Percentiles rank a stretch among this genome's conserved stretches.
phyloP scores from a whole-genome alignment of 2,329 filamentous ascomycete species.

The Ophiostoma fasciatum region DNA sequence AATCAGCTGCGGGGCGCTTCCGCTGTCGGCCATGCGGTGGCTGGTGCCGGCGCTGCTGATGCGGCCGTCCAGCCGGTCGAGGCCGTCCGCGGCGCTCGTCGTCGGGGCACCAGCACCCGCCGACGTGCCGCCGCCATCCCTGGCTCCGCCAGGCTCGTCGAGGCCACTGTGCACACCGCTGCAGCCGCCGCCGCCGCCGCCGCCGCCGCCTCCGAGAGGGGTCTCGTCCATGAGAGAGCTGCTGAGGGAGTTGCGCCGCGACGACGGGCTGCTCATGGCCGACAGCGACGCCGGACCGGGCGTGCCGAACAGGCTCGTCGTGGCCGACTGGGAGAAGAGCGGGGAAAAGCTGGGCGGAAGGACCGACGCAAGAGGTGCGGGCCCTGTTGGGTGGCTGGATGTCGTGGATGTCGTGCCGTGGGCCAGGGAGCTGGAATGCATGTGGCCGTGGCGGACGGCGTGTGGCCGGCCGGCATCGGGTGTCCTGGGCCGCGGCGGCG shows the following conservation, averaged over 20 bases:
- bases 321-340: conserved; percentile 25
- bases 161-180: too few species aligned
- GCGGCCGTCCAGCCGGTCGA: conserved; percentile 30
- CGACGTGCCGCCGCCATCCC: too few species aligned
- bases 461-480: background rate
- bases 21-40: conserved; percentile 34
- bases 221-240: conserved; percentile 33
- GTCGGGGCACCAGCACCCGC: too few species aligned
- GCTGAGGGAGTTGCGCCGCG: conserved; percentile 33
- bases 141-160: too few species aligned
- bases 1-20: conserved; percentile 62
- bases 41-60: conserved; percentile 29
- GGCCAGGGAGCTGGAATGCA: too few species aligned
- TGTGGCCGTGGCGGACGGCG: conserved; percentile 8
- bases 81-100: too few species aligned
- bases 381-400: background rate
- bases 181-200: too few species aligned
- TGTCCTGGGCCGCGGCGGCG: background rate
- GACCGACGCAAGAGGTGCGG: background rate
- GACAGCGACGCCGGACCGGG: conserved; percentile 22
- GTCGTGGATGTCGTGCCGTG: too few species aligned
- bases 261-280: conserved; percentile 31
- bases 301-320: conserved; percentile 27
- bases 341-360: conserved; percentile 3
- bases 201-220: conserved; percentile 3